Evolutionary conservation across 2,329 filamentous ascomycete species (phyloP), one percentile per base, ranked within the genome.

Genomic region (Scedosporium aurantiacum): DNA sequence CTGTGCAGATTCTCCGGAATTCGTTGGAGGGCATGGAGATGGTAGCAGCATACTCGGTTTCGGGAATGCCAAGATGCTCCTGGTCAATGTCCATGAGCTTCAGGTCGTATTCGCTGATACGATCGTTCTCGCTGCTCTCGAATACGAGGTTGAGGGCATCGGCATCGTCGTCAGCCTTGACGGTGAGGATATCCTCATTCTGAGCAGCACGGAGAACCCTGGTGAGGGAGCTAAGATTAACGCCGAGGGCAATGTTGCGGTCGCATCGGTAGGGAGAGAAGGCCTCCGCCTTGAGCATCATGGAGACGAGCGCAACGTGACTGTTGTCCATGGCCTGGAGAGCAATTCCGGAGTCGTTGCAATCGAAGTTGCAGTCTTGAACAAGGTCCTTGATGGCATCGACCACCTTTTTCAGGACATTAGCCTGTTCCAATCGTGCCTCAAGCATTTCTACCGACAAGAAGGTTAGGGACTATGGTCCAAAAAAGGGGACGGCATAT

Each of bases 21-120:
- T 99, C 94, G 57, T 80, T 74, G 40, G 89, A 85, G 14, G 94
- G 93, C 90, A 99, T 91, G 61, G 83, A 80, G 66, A 99, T 90
- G 18, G 89, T 94, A 57, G 94, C 89, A 45, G 91, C 89, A 72
- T 99, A 99, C 71, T 99, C 94, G n/a, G 95, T 99, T 70, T 99
- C 93, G 16, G 94, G 94, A 69, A 99, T 99, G 65, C 94, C 94
- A 76, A 99, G 80, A 76, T 99, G 94, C 82, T 99, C 94, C 80
- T 99, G 95, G 78, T 99, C 94, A 75, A 99, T 99, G 75, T 99
- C 94, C 94, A 99, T 99, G 74, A 99, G 86, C 83, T 99, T 99
- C 77, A 99, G 89, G 76, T 99, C 94, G 75, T 99, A 99, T 81
- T 99, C 95, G 83, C 90, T 96, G 72, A 99, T 84, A 67, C 94